A percentile compares a stretch with the other conserved stretches of the same genome.
phyloP scores from a whole-genome alignment of 352 stramenopile species.

The Phytophthora brassicae region DNA sequence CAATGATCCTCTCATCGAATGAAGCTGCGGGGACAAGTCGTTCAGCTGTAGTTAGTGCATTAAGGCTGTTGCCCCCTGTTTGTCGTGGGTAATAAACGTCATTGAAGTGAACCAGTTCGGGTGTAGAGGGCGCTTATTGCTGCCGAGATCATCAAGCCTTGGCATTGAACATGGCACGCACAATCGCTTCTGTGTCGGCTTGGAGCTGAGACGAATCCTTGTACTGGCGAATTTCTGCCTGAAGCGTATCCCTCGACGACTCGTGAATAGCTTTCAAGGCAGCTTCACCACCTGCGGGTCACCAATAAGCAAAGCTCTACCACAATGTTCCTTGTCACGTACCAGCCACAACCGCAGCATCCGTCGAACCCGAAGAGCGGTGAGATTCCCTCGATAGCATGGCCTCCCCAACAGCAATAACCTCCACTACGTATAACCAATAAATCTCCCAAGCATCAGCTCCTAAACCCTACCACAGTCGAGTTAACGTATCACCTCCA shows the following conservation, averaged over 20 bases:
- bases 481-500: conserved; percentile 26
- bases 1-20: conserved; percentile 39
- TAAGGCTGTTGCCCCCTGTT: conserved; percentile 7
- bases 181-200: conserved; percentile 31
- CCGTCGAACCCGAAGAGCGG: neutral
- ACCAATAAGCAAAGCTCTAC: neutral
- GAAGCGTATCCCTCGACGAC: conserved; percentile 13
- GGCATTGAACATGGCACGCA: conserved; percentile 32
- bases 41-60: conserved; percentile 23
- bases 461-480: neutral
- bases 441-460: neutral
- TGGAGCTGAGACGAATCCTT: conserved; percentile 25
- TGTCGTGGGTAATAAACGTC: conserved; percentile 13
- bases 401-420: conserved; percentile 30
- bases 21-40: conserved; percentile 14
- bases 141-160: conserved; percentile 23
- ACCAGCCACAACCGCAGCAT: conserved; percentile 27
- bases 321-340: neutral
- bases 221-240: conserved; percentile 28
- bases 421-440: conserved; percentile 23
- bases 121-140: conserved; percentile 8
- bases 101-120: conserved; percentile 7
- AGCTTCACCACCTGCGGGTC: conserved; percentile 22
- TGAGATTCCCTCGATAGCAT: conserved; percentile 18
- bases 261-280: conserved; percentile 29